Evolutionary conservation across 2,329 filamentous ascomycete species (phyloP), one percentile per base, ranked within the genome.

Genomic region (Camillea tinctor): DNA sequence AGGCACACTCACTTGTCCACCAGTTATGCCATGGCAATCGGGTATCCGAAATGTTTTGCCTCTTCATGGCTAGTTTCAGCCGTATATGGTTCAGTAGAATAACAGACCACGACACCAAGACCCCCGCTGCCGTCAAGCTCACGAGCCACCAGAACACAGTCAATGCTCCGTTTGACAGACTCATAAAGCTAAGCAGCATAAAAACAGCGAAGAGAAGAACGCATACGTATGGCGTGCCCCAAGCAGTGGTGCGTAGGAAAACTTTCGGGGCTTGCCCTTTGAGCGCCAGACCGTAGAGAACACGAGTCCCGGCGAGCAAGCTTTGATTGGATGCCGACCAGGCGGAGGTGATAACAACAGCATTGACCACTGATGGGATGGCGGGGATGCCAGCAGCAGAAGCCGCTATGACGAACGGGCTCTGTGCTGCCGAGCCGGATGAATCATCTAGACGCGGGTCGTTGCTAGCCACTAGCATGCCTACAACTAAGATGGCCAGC

Each of bases 291-390:
- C 81, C 84, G 63, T 86, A 84, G 4, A 88, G 75, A 36, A 85
- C 83, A 52, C 86, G 80, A 0, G 85, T 86, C 24, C 84, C 85
- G 1, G 84, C 77, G 49, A 81, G 77, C 36, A 93, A 77, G 68
- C 83, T 85, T 65, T 88, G 86, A 66, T 92, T 92, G 0, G 84
- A 86, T 0, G 88, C 82, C 0, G 88, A 91, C 75, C 85, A 88
- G 0, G 88, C 89, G 0, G 88, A 89, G 0, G 87, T 90, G 65
- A 93, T 81, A 66, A 93, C 88, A 23, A 93, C 80, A 40, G 89
- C 90, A 72, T 94, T 94, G 74, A 93, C 87, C 57, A 93, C 84
- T 5, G 85, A 86, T 0, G 89, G 88, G 4, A 93, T 82, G 6
- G 82, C 87, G 4, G 79, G 80, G 59, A 93, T 87, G 0, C 88